Conservation (phyloP, 2,329 filamentous ascomycete species). For the Trichoderma harzianum region DNA sequence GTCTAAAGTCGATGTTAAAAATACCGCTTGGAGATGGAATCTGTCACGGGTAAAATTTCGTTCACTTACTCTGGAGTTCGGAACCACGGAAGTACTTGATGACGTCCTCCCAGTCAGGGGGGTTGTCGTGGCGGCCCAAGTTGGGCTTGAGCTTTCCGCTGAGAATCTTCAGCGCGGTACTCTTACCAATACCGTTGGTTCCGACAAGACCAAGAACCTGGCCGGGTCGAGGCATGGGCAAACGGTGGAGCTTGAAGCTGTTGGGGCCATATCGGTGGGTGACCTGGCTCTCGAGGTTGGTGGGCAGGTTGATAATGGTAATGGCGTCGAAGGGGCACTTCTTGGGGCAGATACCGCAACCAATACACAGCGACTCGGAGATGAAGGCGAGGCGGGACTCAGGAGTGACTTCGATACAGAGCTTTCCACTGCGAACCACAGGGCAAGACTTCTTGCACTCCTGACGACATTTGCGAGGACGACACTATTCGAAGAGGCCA, state of each 20-base stretch:
- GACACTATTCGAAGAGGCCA: constrained; percentile 34
- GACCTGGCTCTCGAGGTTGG: constrained; percentile 96
- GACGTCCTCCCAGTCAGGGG: constrained; percentile 98
- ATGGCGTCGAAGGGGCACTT: constrained; percentile 99
- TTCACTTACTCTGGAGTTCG: constrained; percentile 80
- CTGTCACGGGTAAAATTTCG: no score
- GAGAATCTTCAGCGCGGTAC: constrained; percentile 97
- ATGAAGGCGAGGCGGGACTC: constrained; percentile 96
- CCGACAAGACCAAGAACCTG: constrained; percentile 95
- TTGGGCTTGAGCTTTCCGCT: constrained; percentile 99
- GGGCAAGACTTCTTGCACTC: constrained; percentile 99
- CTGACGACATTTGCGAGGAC: constrained; percentile 78
- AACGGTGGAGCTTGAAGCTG: constrained; percentile 97
- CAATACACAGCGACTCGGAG: constrained; percentile 91
- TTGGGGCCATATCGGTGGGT: constrained; percentile 99
- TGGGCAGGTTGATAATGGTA: constrained; percentile 99
- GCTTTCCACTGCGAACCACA: constrained; percentile 94
- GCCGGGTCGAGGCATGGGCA: constrained; percentile 92
- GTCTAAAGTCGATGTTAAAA: constrained; percentile 47
- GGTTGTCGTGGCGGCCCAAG: constrained; percentile 89
- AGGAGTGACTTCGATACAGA: constrained; percentile 89
- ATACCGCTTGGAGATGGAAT: not conserved
- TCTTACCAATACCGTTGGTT: constrained; percentile 99
- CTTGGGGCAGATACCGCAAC: constrained; percentile 99
- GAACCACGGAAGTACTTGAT: constrained; percentile 98